These are phyloP conservation scores for Cynanchum wilfordii DNA, from an alignment of 257 asterid genomes.

Conservation along the genomic window DNA sequence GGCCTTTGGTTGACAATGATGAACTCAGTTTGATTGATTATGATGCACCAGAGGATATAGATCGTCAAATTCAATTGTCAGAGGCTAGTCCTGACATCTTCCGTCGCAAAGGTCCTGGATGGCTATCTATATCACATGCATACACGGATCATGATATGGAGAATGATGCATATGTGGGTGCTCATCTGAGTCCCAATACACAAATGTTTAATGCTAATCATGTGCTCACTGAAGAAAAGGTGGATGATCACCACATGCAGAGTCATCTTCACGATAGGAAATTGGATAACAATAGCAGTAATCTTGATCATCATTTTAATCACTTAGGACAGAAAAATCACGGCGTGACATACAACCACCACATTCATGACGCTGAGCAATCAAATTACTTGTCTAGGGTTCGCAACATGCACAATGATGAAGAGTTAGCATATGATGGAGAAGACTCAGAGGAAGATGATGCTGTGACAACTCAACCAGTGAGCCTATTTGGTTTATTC, in stretches of 20 bases:
- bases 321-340: constrained; percentile 14
- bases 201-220: constrained; percentile 4
- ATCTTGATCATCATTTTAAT: constrained; percentile 16
- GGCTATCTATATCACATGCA: constrained; percentile 49
- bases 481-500: constrained; percentile 56
- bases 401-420: constrained; percentile 20
- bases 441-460: constrained; percentile 54
- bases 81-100: constrained; percentile 30
- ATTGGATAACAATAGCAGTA: background rate
- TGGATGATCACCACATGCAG: background rate
- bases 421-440: constrained; percentile 25
- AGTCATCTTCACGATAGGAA: constrained; percentile 3
- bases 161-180: background rate
- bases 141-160: constrained; percentile 18
- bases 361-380: constrained; percentile 14
- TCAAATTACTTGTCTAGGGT: constrained; percentile 19
- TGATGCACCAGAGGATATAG: constrained; percentile 32
- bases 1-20: constrained; percentile 31
- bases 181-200: background rate
- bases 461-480: constrained; percentile 28
- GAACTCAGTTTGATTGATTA: constrained; percentile 29
- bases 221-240: background rate
- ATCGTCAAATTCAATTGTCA: constrained; percentile 31
- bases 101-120: constrained; percentile 29
- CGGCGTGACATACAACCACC: constrained; percentile 7